Base-by-base conservation (phyloP, 345 rosid genomes). In the Clarkia xantiana region DNA sequence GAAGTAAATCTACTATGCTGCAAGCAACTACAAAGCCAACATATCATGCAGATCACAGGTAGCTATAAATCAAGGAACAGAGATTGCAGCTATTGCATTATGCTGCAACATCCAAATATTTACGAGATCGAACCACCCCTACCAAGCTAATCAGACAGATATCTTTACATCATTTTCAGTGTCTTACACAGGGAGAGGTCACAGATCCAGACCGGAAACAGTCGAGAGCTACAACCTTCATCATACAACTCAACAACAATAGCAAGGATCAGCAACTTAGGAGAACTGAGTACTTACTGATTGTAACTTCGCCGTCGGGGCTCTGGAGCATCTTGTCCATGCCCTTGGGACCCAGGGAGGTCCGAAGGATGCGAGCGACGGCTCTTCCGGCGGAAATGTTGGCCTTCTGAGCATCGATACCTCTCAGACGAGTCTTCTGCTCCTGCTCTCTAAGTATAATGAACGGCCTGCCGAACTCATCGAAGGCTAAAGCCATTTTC, bases 321-420 rank as follows among this genome's bases (percentile, higher is more conserved):
- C 90, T 78, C 44, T 84, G 94, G 53, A 91, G 94, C 82, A 91
- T 86, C 75, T 91, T 86, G 61, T 91, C 96, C 98, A 87, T 91
- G 49, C 98, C 96, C 44, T 87, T 93, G 51, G 99, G 99, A 10
- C 99, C 99, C 39, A 93, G 96, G 5, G 96, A 93, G 19, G 95
- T 81, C 2, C 96, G 90, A 54, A 86, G 94, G 71, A 91, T 87
- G 55, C 95, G 90, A 71, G 95, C 82, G 10, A 91, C 96, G 1
- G 98, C 85, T 57, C 60, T 86, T 0, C 87, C 98, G 9, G 96
- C 94, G 47, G 98, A 74, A 46, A 86, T 79, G 77, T 91, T 91
- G 54, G 98, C 80, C 57, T 77, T 86, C 63, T 91, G 98, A 49
- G 96, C 94, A 60, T 91, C 94, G 69, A 86, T 77, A 47, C 96